A percentile compares a stretch with the other conserved stretches of the same genome.
Conservation (phyloP, 331 rosid species). For the Quercus tomentella region DNA sequence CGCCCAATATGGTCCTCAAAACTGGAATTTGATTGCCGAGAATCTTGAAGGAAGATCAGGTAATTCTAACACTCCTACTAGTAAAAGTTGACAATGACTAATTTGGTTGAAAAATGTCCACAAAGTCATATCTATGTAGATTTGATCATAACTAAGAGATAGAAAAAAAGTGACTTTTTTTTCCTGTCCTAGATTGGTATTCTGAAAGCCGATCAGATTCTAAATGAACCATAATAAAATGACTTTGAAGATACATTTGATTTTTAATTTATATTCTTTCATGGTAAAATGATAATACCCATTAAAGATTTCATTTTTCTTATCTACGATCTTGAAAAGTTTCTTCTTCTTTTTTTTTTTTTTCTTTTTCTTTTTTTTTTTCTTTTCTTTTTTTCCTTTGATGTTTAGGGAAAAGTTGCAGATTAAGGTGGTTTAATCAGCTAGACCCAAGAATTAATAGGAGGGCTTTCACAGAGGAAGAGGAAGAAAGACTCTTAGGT, state of each 20-base stretch:
- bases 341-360: too few relatives aligned
- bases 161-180: background rate
- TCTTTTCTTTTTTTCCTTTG: background rate
- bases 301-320: background rate
- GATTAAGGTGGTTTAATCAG: constrained; percentile 84
- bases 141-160: background rate
- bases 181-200: background rate
- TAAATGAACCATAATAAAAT: background rate
- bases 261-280: background rate
- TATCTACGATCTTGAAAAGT: background rate
- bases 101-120: background rate
- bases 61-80: background rate
- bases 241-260: background rate
- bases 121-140: background rate
- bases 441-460: constrained; percentile 71
- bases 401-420: constrained; percentile 67
- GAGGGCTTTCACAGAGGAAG: constrained; percentile 59
- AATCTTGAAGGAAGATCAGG: constrained; percentile 79
- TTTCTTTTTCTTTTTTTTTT: too few relatives aligned
- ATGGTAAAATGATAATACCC: background rate
- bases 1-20: constrained; percentile 70
- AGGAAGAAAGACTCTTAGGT: constrained; percentile 55
- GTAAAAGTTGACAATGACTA: background rate
- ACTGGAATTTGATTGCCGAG: constrained; percentile 78
- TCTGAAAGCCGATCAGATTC: background rate